Conservation (phyloP, 257 asterid species). For the Solanum corneliomulleri region DNA sequence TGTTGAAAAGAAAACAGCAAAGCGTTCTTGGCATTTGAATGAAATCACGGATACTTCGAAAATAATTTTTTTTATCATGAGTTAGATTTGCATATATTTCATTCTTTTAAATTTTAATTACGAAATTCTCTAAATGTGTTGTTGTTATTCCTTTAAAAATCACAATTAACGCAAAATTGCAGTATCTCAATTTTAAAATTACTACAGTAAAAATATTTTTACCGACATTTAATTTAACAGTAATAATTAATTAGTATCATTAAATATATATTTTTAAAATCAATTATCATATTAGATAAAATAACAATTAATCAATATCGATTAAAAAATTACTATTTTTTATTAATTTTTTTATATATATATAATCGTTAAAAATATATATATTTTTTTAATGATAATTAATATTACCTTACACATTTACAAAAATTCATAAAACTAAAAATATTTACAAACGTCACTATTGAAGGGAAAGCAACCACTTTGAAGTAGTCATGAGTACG, state of each 20-base stretch:
- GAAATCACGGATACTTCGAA: background rate
- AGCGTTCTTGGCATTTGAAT: background rate
- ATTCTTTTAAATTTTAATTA: background rate
- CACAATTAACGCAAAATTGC: background rate
- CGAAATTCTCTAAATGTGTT: background rate
- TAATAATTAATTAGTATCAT: background rate
- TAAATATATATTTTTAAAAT: too few relatives aligned
- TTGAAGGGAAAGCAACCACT: background rate
- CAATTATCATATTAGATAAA: background rate
- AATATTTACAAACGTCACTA: background rate
- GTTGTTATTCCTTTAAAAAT: background rate
- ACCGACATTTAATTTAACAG: background rate
- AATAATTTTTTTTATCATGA: background rate
- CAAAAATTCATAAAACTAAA: background rate
- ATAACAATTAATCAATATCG: background rate
- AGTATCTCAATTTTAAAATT: background rate
- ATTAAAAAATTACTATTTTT: accelerated
- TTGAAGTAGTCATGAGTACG: background rate
- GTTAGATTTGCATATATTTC: accelerated
- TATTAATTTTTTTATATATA: too few relatives aligned
- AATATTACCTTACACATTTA: background rate
- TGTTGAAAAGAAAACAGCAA: background rate
- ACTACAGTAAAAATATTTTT: background rate
- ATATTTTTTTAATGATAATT: too few relatives aligned
- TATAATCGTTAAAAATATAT: too few relatives aligned